A percentile compares a stretch with the other conserved stretches of the same genome.
Conservation (phyloP, 805 yeast species). For the Danielozyma ontarioensis region DNA sequence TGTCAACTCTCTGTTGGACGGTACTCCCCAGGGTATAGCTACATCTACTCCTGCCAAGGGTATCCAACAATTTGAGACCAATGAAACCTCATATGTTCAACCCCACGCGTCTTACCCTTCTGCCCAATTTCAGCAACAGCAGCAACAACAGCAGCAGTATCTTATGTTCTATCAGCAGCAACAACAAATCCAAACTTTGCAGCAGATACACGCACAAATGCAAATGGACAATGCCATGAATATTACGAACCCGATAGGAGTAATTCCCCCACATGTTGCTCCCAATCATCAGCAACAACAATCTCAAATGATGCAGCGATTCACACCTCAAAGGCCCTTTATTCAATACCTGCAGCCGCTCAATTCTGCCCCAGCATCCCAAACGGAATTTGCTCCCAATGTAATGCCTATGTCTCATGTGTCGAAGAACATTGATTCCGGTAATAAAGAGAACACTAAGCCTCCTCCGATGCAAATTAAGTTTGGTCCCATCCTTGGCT, state of each 20-base stretch:
- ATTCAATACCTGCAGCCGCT: neutral
- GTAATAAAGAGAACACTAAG: conserved; percentile 16
- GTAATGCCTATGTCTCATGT: neutral
- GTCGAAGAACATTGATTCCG: neutral
- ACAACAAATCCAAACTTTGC: conserved; percentile 9
- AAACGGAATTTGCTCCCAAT: conserved; percentile 6
- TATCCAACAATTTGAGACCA: too few relatives aligned
- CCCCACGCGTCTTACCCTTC: neutral
- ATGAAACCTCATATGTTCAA: neutral
- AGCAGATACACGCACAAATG: conserved; percentile 14
- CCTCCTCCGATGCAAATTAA: conserved; percentile 21
- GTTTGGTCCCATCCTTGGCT: conserved; percentile 36
- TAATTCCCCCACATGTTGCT: too few relatives aligned
- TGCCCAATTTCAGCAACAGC: conserved; percentile 3
- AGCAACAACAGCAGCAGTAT: conserved; percentile 9
- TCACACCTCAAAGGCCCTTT: neutral
- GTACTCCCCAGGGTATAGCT: too few relatives aligned
- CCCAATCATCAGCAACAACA: neutral
- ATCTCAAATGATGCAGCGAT: conserved; percentile 1
- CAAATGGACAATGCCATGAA: conserved; percentile 11
- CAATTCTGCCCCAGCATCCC: conserved; percentile 19
- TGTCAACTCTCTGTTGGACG: too few relatives aligned
- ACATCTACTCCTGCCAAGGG: neutral
- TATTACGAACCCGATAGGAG: too few relatives aligned
- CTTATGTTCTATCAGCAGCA: conserved; percentile 2